Base-by-base conservation (phyloP, 2,329 filamentous ascomycete genomes). In the Plenodomus lindquistii region DNA sequence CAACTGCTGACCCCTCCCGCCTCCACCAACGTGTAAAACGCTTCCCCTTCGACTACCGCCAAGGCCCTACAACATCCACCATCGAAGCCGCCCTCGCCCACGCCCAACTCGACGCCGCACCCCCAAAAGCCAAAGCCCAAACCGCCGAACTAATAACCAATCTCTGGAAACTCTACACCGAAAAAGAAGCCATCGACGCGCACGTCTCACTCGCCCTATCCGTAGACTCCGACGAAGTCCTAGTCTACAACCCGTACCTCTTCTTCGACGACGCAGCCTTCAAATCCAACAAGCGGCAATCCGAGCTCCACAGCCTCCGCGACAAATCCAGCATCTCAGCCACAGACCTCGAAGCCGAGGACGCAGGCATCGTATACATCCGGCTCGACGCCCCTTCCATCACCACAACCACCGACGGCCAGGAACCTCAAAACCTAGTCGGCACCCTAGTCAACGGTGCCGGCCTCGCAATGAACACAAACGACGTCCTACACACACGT, bases 391-490 rank as follows among this genome's bases (percentile, higher is more conserved):
- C 58, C 6, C 55, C 64, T 2, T 22, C 31, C 24, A 41, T 4
- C 77, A 31, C 27, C 11, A 31, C 27, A 8, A 31, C 11, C 27
- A 31, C 27, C 27, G 15, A 31, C 6, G 15, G 15, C 27, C 27
- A 8, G 9, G 9, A 79, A 2, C 76, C 76, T 0, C 66, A 76
- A 44, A 83, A 80, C 44, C 85, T 85, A 53, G 86, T 96, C 44
- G 91, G 90, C 31, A 96, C 88, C 0, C 77, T 95, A 10, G 90
- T 96, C 55, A 96, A 96, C 65, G 91, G 91, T 37, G 91, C 92
- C 0, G 91, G 91, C 0, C 81, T 96, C 1, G 91, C 91, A 0
- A 94, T 96, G 88, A 94, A 94, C 68, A 96, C 91, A 0, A 85
- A 92, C 50, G 91, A 96, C 68, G 87, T 88, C 0, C 82, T 96